These are phyloP conservation scores for Microsporum canis DNA, from an alignment of 2,329 filamentous ascomycete species.

Conservation along the genomic window DNA sequence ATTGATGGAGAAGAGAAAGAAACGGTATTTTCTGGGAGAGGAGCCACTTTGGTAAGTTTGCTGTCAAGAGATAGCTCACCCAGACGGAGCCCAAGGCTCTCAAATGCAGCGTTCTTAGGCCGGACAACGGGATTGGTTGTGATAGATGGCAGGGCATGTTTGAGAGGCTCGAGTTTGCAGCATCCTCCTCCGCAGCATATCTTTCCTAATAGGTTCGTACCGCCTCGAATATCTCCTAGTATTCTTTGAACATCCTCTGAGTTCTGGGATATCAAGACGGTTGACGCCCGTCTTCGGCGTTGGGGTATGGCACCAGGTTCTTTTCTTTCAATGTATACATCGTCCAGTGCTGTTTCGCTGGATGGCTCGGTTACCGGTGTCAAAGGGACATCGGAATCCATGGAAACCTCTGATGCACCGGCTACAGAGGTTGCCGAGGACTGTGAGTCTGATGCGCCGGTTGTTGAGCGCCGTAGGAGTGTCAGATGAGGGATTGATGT, in stretches of 20 bases:
- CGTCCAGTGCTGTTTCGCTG: conserved; percentile 20
- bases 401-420: conserved; percentile 21
- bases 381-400: conserved; percentile 27
- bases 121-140: conserved; percentile 40
- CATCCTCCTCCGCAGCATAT: conserved; percentile 56
- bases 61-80: conserved; percentile 60
- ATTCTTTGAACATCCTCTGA: conserved; percentile 48
- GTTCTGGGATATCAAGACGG: conserved; percentile 45
- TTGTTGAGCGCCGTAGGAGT: conserved; percentile 25
- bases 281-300: conserved; percentile 34
- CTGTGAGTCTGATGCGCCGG: conserved; percentile 16
- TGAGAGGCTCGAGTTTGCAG: conserved; percentile 48
- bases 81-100: conserved; percentile 64
- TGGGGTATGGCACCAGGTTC: conserved; percentile 12
- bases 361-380: conserved; percentile 33
- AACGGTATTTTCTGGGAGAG: conserved; percentile 64
- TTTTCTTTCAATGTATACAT: conserved; percentile 17
- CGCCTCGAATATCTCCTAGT: conserved; percentile 43
- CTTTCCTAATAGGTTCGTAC: conserved; percentile 50
- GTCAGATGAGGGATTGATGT: conserved; percentile 27
- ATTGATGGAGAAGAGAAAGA: conserved; percentile 43
- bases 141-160: conserved; percentile 30
- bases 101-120: conserved; percentile 77
- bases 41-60: conserved; percentile 56
- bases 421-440: conserved; percentile 24